Evolutionary conservation across 2,329 filamentous ascomycete species (phyloP).

Genomic region (Ophiostoma triangulosporum): DNA sequence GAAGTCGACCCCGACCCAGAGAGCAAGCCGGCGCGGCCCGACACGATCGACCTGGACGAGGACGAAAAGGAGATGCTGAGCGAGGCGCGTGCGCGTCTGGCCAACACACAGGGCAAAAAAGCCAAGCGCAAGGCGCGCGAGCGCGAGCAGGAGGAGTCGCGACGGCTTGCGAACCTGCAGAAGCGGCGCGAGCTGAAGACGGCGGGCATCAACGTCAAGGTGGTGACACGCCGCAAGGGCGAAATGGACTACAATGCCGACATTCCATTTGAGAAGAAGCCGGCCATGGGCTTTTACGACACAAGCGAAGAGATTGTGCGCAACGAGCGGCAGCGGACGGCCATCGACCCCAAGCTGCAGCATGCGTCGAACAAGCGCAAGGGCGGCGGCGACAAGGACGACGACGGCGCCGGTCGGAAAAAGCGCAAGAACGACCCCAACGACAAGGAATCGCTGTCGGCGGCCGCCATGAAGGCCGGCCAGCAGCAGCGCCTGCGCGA

Average conservation of each 20-base stretch:
- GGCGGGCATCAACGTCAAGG: conserved; percentile 95
- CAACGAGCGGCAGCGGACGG: conserved; percentile 74
- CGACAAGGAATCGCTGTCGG: conserved; percentile 64
- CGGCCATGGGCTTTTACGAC: conserved; percentile 83
- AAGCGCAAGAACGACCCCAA: conserved; percentile 85
- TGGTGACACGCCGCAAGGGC: conserved; percentile 78
- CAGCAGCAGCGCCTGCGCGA: conserved; percentile 91
- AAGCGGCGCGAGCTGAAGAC: conserved; percentile 95
- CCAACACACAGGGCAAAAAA: conserved; percentile 98
- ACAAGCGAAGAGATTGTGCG: conserved; percentile 65
- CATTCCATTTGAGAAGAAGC: conserved; percentile 91
- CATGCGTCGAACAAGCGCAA: conserved; percentile 78
- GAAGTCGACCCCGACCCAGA: conserved; percentile 97
- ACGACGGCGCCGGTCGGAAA: conserved; percentile 27
- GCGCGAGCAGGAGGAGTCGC: conserved; percentile 86
- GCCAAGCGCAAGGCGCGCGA: conserved; percentile 95
- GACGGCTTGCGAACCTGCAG: conserved; percentile 77
- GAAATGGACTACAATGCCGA: conserved; percentile 99
- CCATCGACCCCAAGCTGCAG: conserved; percentile 84
- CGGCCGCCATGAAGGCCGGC: conserved; percentile 79
- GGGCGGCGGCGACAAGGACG: conserved; percentile 67
- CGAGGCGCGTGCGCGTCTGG: conserved; percentile 87
- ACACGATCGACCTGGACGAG: conserved; percentile 96
- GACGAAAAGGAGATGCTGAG: conserved; percentile 99
- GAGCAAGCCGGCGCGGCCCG: conserved; percentile 85